Conservation (phyloP, 2,329 filamentous ascomycete genomes). For the Pseudogymnoascus sp. region DNA sequence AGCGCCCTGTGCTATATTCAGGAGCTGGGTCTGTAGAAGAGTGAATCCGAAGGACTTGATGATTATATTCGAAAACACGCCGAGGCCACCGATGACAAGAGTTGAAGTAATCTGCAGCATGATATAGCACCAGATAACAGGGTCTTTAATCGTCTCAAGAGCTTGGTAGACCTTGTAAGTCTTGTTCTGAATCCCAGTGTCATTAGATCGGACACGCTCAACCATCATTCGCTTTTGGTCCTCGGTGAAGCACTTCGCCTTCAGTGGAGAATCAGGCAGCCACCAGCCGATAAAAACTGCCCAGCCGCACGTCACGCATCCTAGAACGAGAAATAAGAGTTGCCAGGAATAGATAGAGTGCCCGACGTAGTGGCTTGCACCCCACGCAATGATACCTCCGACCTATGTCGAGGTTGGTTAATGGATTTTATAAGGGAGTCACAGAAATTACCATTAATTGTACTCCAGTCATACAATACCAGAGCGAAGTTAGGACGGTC, state of each 20-base stretch:
- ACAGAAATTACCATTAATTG: constrained; percentile 30
- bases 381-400: constrained; percentile 37
- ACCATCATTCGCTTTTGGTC: constrained; percentile 30
- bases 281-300: constrained; percentile 34
- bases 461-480: constrained; percentile 34
- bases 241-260: constrained; percentile 20
- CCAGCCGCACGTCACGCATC: constrained; percentile 32
- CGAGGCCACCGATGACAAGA: constrained; percentile 32
- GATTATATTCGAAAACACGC: constrained; percentile 33
- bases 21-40: constrained; percentile 26
- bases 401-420: constrained; percentile 19
- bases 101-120: constrained; percentile 25
- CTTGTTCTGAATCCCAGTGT: constrained; percentile 30
- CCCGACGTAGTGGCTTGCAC: constrained; percentile 30
- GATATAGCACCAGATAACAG: constrained; percentile 25
- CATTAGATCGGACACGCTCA: constrained; percentile 32
- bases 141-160: constrained; percentile 34
- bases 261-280: constrained; percentile 22
- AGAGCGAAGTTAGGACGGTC: constrained; percentile 21
- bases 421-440: not conserved
- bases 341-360: constrained; percentile 35
- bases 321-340: constrained; percentile 39
- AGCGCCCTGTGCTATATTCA: constrained; percentile 29
- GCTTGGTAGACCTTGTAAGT: constrained; percentile 34
- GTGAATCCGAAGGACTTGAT: constrained; percentile 28